Evolutionary conservation across 192 early-diverging fungal species (phyloP), one percentile per base, ranked within the genome.

Genomic region (Entomortierella lignicola): DNA sequence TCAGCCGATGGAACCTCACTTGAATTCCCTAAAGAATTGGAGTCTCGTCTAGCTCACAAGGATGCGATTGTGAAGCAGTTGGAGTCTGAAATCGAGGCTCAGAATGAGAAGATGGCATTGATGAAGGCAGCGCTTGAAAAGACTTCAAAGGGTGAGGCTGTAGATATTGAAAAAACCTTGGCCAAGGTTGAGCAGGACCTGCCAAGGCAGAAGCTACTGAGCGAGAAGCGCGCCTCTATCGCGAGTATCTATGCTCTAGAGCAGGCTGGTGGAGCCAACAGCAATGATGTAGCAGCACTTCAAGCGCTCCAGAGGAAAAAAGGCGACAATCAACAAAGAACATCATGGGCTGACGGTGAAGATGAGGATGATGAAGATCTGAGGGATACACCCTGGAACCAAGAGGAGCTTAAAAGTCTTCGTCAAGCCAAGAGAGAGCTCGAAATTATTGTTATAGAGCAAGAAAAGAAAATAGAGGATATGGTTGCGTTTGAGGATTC

Each of bases 371-470:
- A 79, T n/a, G 60, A 65, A 15, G 68, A 70, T 27, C 27, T 65
- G 43, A 34, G 47, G 72, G 84, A 48, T 25, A 70, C 67, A 52
- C 80, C 68, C n/a, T 81, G 80, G 66, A 61, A 81, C 34, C 72
- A 81, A 8, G 69, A 65, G 1, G 86, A 88, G 52, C 69, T 85
- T 0, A 81, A 82, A 47, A 77, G 69, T 18, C 66, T 85, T 3
- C 29, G 70, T 39, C 77, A 82, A 64, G 71, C 70, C 20, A 88
- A 82, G 23, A 74, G 84, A 4, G 85, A 88, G 50, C 77, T 90
- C 15, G 87, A 90, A 51, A 84, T 88, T 56, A 80, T 88, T 3
- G 71, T 83, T 21, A 60, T 60, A 27, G 84, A 86, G 26, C 80
- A 82, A 37, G 81, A 82, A 52, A 77, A 83, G 32, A 80, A 84